phyloP scores from a whole-genome alignment of 768 basidiomycete genomes.

The Suillus paluster region DNA sequence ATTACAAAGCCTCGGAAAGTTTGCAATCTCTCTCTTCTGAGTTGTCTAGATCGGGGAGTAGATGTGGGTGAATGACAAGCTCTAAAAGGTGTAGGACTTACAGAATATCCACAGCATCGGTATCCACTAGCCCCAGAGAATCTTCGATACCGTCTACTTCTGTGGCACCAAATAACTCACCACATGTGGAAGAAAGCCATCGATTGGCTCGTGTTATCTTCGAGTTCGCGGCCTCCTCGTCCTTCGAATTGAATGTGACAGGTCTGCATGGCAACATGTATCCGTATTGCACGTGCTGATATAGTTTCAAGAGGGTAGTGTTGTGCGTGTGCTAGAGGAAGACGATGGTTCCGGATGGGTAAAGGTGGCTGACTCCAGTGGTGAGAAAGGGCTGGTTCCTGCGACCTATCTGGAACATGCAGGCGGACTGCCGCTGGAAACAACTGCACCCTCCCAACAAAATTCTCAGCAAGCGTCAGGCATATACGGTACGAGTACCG shows the following conservation, averaged over 20 bases:
- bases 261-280: slow-evolving; percentile 46
- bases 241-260: slow-evolving; percentile 73
- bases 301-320: slow-evolving; percentile 55
- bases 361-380: slow-evolving; percentile 65
- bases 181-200: slow-evolving; percentile 47
- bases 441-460: slow-evolving; percentile 15
- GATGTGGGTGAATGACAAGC: slow-evolving; percentile 20
- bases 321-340: slow-evolving; percentile 71
- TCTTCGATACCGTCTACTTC: slow-evolving; percentile 63
- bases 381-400: slow-evolving; percentile 77
- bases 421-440: slow-evolving; percentile 28
- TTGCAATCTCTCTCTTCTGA: slow-evolving; percentile 33
- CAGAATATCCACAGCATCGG: slow-evolving; percentile 6
- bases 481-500: slow-evolving; percentile 51
- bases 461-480: slow-evolving; percentile 40
- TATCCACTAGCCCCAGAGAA: slow-evolving; percentile 9
- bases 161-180: slow-evolving; percentile 44
- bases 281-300: slow-evolving; percentile 18
- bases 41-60: slow-evolving; percentile 36
- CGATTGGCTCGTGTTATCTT: slow-evolving; percentile 68
- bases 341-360: slow-evolving; percentile 91
- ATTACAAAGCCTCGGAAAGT: slow-evolving; percentile 28
- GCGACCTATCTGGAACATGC: slow-evolving; percentile 71
- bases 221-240: slow-evolving; percentile 74
- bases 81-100: slow-evolving; percentile 11